Conservation (phyloP, 148 eudicot species). For the Camellia japonica region DNA sequence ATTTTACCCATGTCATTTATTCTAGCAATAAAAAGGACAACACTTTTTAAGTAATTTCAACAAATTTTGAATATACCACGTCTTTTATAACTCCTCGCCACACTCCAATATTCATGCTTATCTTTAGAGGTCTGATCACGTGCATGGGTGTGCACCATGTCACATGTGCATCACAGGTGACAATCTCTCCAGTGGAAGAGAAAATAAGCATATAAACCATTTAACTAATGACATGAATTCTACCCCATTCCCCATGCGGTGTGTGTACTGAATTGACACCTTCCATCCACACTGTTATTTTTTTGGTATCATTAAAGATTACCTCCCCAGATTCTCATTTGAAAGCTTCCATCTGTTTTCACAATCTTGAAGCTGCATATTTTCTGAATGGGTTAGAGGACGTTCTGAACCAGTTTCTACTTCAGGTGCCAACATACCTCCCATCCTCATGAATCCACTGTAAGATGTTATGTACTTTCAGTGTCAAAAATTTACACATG, state of each 20-base stretch:
- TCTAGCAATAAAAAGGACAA: no score
- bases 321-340: slow-evolving; percentile 43
- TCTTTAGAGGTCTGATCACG: no score
- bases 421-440: slow-evolving; percentile 26
- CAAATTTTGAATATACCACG: background rate
- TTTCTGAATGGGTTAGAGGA: slow-evolving; percentile 23
- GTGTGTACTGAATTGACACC: background rate
- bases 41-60: no score
- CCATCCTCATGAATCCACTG: slow-evolving; percentile 43
- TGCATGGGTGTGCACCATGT: no score
- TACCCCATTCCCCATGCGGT: background rate
- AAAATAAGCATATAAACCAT: background rate
- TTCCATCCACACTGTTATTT: background rate
- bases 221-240: background rate
- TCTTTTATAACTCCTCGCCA: no score
- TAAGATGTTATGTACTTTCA: slow-evolving; percentile 2
- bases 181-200: background rate
- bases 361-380: slow-evolving; percentile 27
- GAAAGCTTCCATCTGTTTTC: slow-evolving; percentile 27
- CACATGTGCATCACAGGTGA: background rate
- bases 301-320: background rate
- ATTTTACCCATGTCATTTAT: no score
- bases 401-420: slow-evolving; percentile 27
- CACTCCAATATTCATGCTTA: no score
- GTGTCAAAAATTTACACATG: background rate